Evolutionary conservation across 1,284 basidiomycete species (phyloP).

Genomic region (Trichosporon asahii): DNA sequence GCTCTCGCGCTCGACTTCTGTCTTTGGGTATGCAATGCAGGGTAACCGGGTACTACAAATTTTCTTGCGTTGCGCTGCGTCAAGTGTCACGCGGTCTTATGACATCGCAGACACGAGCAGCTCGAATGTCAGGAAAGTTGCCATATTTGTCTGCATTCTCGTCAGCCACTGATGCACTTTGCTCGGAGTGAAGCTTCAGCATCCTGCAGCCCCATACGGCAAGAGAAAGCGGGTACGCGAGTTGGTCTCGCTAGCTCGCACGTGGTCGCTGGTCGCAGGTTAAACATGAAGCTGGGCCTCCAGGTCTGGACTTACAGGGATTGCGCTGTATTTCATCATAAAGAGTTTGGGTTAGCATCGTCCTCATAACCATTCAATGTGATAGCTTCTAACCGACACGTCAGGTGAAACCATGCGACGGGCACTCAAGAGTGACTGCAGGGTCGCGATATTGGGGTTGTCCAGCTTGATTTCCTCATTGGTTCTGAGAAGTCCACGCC

Average conservation of each 20-base stretch:
- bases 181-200: background rate
- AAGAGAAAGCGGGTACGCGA: background rate
- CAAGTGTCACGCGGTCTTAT: slow-evolving; percentile 11
- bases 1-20: no score
- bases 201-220: background rate
- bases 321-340: slow-evolving; percentile 8
- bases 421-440: background rate
- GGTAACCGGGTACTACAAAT: slow-evolving; percentile 1
- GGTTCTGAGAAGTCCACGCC: background rate
- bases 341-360: slow-evolving; percentile 15
- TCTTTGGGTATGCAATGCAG: background rate
- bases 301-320: slow-evolving; percentile 11
- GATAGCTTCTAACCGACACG: background rate
- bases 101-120: slow-evolving; percentile 42
- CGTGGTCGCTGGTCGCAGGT: background rate
- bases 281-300: background rate
- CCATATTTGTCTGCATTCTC: slow-evolving; percentile 48
- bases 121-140: slow-evolving; percentile 51
- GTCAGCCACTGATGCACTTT: background rate
- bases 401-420: background rate
- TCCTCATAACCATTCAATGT: background rate
- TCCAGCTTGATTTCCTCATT: background rate
- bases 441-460: background rate
- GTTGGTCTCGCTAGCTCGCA: background rate
- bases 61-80: background rate